Conservation (phyloP, 306 rosid species). For the Astragalus membranaceus region DNA sequence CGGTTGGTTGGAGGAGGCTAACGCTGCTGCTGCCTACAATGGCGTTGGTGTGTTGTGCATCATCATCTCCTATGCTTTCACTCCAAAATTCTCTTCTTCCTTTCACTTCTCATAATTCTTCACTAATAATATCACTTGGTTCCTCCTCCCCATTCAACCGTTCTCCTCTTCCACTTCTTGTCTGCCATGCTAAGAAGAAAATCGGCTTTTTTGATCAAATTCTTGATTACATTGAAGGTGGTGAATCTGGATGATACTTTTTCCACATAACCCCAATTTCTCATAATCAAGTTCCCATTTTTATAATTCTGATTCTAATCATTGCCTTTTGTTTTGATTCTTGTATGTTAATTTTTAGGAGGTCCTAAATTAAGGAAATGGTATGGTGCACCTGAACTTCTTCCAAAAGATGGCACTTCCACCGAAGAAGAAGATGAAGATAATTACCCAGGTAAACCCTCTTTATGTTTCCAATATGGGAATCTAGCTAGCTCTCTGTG, state of each 20-base stretch:
- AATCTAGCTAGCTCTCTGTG: too few species aligned
- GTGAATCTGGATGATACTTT: conserved; percentile 14
- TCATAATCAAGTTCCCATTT: background rate
- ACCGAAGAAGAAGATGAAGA: conserved; percentile 51
- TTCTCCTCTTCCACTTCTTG: conserved; percentile 7
- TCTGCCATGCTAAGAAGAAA: conserved; percentile 77
- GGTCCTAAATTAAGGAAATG: conserved; percentile 93
- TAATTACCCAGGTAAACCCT: conserved; percentile 40
- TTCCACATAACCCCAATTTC: background rate
- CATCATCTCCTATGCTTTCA: conserved; percentile 32
- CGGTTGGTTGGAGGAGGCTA: conserved; percentile 41
- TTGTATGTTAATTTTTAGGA: conserved; percentile 31
- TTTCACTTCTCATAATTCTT: conserved; percentile 20
- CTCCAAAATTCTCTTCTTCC: conserved; percentile 14
- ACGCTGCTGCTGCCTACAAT: conserved; percentile 20
- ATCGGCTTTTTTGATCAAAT: conserved; percentile 68
- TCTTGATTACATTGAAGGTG: conserved; percentile 97
- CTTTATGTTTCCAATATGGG: too few species aligned
- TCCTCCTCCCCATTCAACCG: conserved; percentile 17
- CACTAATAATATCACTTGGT: conserved; percentile 7
- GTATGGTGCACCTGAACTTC: conserved; percentile 89
- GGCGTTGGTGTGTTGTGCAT: conserved; percentile 49
- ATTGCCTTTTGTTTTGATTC: background rate
- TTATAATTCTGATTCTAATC: background rate
- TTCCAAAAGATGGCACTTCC: conserved; percentile 52